Percentiles rank a stretch among this genome's conserved stretches.
These are phyloP conservation scores for Ogataea naganishii DNA, from an alignment of 805 yeast species.

Conservation along the genomic window DNA sequence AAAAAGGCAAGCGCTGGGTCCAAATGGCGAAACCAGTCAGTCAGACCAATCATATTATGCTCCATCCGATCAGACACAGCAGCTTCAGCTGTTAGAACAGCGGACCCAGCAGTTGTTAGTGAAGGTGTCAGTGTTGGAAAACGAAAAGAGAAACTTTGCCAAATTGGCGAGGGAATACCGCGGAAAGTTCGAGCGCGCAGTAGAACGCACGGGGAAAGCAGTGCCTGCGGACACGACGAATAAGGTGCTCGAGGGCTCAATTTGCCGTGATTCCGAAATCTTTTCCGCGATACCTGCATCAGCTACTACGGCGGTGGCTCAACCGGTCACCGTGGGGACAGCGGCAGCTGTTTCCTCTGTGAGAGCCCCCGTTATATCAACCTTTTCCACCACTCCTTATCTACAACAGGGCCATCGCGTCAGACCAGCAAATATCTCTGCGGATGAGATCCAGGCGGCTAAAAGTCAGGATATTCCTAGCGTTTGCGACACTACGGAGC, in stretches of 20 bases:
- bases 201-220: constrained; percentile 2
- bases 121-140: constrained; percentile 7
- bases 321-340: too few species aligned
- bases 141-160: constrained; percentile 8
- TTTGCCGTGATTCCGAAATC: too few species aligned
- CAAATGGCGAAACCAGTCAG: too few species aligned
- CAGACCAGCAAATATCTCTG: background rate
- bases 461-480: background rate
- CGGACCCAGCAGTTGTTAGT: constrained; percentile 8
- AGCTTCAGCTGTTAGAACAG: constrained; percentile 1
- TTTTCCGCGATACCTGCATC: too few species aligned
- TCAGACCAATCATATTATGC: too few species aligned
- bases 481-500: background rate
- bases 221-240: too few species aligned
- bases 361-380: constrained; percentile 4
- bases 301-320: too few species aligned
- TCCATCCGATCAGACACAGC: too few species aligned
- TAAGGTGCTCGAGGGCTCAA: too few species aligned
- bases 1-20: too few species aligned
- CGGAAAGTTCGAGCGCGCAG: constrained; percentile 3
- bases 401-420: constrained; percentile 5
- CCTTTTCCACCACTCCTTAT: constrained; percentile 15
- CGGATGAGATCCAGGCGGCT: background rate
- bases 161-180: constrained; percentile 6
- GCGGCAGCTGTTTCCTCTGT: constrained; percentile 3